Base-by-base conservation (phyloP, 2,329 filamentous ascomycete species). In the Claviceps fusiformis region DNA sequence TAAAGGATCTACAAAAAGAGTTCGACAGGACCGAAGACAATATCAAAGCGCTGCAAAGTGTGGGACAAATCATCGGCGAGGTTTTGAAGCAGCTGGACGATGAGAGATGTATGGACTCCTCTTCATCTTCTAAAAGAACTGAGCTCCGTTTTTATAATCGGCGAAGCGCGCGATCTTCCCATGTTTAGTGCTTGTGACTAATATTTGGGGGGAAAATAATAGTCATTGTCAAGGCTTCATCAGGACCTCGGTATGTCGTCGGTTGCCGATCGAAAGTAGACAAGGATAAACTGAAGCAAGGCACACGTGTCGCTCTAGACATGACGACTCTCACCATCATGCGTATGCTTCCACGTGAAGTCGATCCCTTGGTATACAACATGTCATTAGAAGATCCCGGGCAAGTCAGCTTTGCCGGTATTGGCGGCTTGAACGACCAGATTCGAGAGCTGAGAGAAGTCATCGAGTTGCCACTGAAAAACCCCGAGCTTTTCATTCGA, bases 281-380 rank as follows among this genome's bases (percentile, higher is more conserved):
- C 77, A 96, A 95, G 76, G 76, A 79, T 59, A 97, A 96, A 78
- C 77, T 98, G 69, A 98, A 97, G 81, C 93, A 98, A 74, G 95
- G 95, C 65, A 96, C 92, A 33, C 89, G 93, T 67, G 93, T 98
- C 55, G 92, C 93, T 39, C 85, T 98, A 57, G 93, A 98, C 68
- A 98, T 98, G 93, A 98, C 93, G 53, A 98, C 93, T 24, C 86
- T 98, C 63, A 98, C 93, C 58, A 98, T 98, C 73, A 98, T 98
- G 93, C 89, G 93, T 67, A 98, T 98, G 93, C 80, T 98, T 50
- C 95, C 93, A 57, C 87, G 93, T 70, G 93, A 98, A 76, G 95
- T 98, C 68, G 93, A 98, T 68, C 93, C 93, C 24, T 79, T 98
- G 62, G 93, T 98, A 63, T 98, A 98, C 81, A 98, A 98, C 78